Percentiles rank a stretch among this genome's conserved stretches.
Conservation (phyloP, 1,139 yeast genomes). For the Geotrichum restrictum region DNA sequence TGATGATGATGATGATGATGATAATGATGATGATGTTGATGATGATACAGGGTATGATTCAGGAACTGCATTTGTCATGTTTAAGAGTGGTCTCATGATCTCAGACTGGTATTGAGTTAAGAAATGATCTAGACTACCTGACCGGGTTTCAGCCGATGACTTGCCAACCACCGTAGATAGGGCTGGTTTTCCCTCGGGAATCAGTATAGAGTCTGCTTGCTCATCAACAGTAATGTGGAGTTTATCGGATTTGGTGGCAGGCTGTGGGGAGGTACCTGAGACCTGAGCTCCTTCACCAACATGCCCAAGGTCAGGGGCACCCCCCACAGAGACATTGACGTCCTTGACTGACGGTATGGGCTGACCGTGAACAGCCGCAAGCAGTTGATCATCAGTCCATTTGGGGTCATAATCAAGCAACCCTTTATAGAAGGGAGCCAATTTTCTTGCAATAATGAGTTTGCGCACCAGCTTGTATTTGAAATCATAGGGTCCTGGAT, state of each 20-base stretch:
- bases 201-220: neutral
- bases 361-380: constrained; percentile 47
- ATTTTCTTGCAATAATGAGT: constrained; percentile 57
- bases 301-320: neutral
- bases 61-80: neutral
- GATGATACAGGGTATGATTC: neutral
- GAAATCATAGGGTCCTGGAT: constrained; percentile 71
- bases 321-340: constrained; percentile 4
- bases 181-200: constrained; percentile 1
- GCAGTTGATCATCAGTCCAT: constrained; percentile 71
- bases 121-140: no score
- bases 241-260: neutral
- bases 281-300: neutral
- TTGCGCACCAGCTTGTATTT: constrained; percentile 66
- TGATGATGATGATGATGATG: neutral
- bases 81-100: neutral
- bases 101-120: no score
- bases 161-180: neutral
- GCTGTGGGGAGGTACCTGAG: neutral
- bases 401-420: constrained; percentile 68
- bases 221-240: constrained; percentile 1
- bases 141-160: neutral
- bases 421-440: constrained; percentile 91
- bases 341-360: constrained; percentile 20
- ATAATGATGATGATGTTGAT: neutral